Evolutionary conservation across 2,329 filamentous ascomycete species (phyloP), one percentile per base, ranked within the genome.

Genomic region (Metarhizium rileyi): DNA sequence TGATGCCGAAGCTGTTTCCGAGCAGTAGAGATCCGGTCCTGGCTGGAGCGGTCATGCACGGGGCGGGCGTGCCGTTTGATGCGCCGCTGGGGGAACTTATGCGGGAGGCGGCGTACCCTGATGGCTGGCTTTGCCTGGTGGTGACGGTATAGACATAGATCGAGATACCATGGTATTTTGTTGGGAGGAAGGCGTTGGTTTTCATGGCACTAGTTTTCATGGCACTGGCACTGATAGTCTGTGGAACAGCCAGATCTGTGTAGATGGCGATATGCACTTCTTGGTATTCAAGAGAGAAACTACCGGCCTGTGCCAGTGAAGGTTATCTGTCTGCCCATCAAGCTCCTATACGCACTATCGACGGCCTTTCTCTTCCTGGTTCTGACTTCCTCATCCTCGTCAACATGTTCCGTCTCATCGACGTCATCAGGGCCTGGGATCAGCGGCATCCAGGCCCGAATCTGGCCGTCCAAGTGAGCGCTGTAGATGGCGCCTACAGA

Each of bases 121-220:
- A 98, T 68, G 93, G 93, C 0, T 98, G 90, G 85, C 66, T 95
- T 25, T 88, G 89, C 65, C 68, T 96, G 40, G 86, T 89, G 47
- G 78, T 96, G 5, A 76, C 83, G 20, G 84, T 94, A 71, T 74
- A 89, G 62, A 71, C 54, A 22, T 20, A 27, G 16, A 22, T 27
- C 38, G 25, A 14, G 8, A 12, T 36, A 25, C 38, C 20, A 48
- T 44, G 30, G 30, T 10, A 38, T 26, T 36, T n/a, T n/a, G n/a
- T n/a, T 42, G 26, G 10, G 26, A 43, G 8, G 26, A 14, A 10
- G 30, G 49, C 49, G 43, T 52, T 44, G 27, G 14, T 20, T 38
- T 47, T 20, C 18, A 28, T 44, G 28, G 23, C 9, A 35, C 25
- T 41, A 35, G 16, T 4, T 20, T 18, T 40, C 38, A 48, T 47